Evolutionary conservation across 768 basidiomycete genomes (phyloP).

Genomic region (Boletus tylopilopsis): DNA sequence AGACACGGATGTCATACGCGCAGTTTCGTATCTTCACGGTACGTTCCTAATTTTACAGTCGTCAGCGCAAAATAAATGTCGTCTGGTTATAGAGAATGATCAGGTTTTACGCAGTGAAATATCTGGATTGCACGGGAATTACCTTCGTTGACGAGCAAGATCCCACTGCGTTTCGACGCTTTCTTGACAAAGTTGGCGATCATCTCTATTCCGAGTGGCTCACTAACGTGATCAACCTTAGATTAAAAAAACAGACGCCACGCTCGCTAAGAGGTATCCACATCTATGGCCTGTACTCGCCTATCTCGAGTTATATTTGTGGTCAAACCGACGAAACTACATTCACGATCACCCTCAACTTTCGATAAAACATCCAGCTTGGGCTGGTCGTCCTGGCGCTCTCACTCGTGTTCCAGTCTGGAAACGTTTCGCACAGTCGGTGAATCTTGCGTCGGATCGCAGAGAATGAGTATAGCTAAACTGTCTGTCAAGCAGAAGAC

Average conservation of each 20-base stretch:
- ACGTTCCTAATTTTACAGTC: not conserved
- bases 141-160: conserved; percentile 11
- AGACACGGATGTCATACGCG: not conserved
- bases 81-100: conserved; percentile 3
- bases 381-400: not conserved
- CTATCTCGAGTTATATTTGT: conserved; percentile 13
- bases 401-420: conserved; percentile 9
- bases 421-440: conserved; percentile 4
- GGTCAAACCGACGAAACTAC: not conserved
- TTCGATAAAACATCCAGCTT: too few species aligned
- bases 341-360: too few species aligned
- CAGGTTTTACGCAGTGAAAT: not conserved
- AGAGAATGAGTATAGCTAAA: not conserved
- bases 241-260: conserved; percentile 10
- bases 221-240: not conserved
- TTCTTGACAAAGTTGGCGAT: conserved; percentile 13
- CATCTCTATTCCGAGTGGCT: not conserved
- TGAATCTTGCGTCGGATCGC: not conserved
- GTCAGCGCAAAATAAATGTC: not conserved
- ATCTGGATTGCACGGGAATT: not conserved
- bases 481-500: conserved; percentile 5
- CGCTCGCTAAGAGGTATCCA: conserved; percentile 11
- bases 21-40: conserved; percentile 6
- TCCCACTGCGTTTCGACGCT: conserved; percentile 1
- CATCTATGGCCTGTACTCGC: conserved; percentile 12